Conservation (phyloP, 2,329 filamentous ascomycete genomes). For the Ophiosphaerella korrae region DNA sequence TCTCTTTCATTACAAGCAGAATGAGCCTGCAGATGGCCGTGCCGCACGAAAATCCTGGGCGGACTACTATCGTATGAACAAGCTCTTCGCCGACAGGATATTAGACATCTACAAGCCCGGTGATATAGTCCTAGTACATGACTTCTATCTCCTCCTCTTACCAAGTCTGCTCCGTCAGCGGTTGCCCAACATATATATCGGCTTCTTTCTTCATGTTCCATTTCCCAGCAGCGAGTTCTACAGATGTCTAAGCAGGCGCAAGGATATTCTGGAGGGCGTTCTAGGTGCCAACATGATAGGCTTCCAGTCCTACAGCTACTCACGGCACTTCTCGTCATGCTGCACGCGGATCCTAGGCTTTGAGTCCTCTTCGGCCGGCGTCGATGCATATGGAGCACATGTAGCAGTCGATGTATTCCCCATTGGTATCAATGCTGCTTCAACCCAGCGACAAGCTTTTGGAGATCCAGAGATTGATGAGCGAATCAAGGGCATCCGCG, state of each 20-base stretch:
- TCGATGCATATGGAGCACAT: constrained; percentile 86
- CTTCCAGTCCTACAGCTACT: constrained; percentile 95
- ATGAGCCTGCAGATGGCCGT: constrained; percentile 84
- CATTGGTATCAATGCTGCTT: constrained; percentile 88
- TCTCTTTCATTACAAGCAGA: constrained; percentile 94
- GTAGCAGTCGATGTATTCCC: constrained; percentile 93
- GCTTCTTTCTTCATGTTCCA: constrained; percentile 91
- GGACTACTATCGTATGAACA: constrained; percentile 92
- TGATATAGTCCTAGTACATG: constrained; percentile 89
- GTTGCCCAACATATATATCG: constrained; percentile 87
- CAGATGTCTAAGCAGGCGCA: constrained; percentile 82
- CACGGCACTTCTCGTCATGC: constrained; percentile 91
- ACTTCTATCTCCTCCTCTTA: constrained; percentile 90
- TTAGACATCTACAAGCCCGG: constrained; percentile 88
- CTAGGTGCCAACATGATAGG: constrained; percentile 91
- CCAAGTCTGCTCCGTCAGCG: constrained; percentile 87
- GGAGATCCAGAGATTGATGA: constrained; percentile 71
- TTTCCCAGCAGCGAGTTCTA: constrained; percentile 97
- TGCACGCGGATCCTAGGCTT: constrained; percentile 92
- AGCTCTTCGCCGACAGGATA: constrained; percentile 88
- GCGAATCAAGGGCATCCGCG: constrained; percentile 72
- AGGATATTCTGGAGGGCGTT: constrained; percentile 88
- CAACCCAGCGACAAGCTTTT: constrained; percentile 77
- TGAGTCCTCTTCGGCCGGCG: constrained; percentile 80
- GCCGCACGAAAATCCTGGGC: constrained; percentile 84